Evolutionary conservation across 2,329 filamentous ascomycete genomes (phyloP).

Genomic region (Ascomycota sp.): DNA sequence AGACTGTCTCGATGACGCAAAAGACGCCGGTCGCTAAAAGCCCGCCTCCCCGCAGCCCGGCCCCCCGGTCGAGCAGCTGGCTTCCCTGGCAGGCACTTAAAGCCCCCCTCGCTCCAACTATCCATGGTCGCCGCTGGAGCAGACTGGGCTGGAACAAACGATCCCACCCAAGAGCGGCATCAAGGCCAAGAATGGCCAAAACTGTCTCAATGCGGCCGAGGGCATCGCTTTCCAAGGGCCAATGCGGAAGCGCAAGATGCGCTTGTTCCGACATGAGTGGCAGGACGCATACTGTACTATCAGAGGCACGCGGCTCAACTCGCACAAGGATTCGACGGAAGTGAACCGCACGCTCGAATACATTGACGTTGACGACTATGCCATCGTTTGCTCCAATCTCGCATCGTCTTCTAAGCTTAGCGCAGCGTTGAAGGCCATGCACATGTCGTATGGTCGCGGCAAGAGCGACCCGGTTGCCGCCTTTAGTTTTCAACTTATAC

Average conservation of each 20-base stretch:
- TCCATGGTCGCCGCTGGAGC: slow-evolving; percentile 32
- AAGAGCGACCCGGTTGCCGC: slow-evolving; percentile 41
- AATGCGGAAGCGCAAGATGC: slow-evolving; percentile 87
- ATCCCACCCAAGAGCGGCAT: slow-evolving; percentile 16
- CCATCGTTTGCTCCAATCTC: slow-evolving; percentile 63
- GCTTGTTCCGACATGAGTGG: slow-evolving; percentile 83
- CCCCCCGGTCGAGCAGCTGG: slow-evolving; percentile 14
- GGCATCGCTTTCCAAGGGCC: slow-evolving; percentile 58
- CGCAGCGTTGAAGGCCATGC: slow-evolving; percentile 68
- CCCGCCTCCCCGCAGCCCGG: slow-evolving; percentile 7
- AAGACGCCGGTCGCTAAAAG: slow-evolving; percentile 6
- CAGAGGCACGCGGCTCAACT: slow-evolving; percentile 50
- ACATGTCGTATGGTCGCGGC: slow-evolving; percentile 32
- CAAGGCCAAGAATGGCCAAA: slow-evolving; percentile 6
- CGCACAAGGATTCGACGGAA: slow-evolving; percentile 44
- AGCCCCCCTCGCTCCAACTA: slow-evolving; percentile 34
- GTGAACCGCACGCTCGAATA: slow-evolving; percentile 46
- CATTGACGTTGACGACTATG: slow-evolving; percentile 76
- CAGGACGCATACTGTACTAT: slow-evolving; percentile 81
- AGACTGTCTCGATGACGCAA: slow-evolving; percentile 17
- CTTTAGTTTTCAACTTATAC: slow-evolving; percentile 73
- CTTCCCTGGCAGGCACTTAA: slow-evolving; percentile 21
- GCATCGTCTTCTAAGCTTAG: slow-evolving; percentile 63
- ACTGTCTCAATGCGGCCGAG: slow-evolving; percentile 15
- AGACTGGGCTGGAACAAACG: slow-evolving; percentile 22